Evolutionary conservation across 202 grass and related monocot species (phyloP).

Genomic region (Zizania palustris): DNA sequence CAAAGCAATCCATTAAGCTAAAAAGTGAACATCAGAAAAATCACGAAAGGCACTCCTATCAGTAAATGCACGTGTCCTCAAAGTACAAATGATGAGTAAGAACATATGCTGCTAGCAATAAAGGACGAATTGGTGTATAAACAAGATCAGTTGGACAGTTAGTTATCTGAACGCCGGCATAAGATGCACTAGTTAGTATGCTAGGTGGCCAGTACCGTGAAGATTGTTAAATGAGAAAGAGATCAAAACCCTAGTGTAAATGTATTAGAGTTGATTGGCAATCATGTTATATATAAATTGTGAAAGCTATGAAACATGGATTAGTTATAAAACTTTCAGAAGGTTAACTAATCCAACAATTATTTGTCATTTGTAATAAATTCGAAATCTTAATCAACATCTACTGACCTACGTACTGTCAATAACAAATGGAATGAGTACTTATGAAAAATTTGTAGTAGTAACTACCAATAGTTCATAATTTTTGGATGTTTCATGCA

Average conservation of each 20-base stretch:
- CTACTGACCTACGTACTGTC: neutral
- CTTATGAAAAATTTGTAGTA: neutral
- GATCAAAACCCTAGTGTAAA: conserved; percentile 13
- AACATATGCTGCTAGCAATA: conserved; percentile 45
- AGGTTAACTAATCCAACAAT: conserved; percentile 28
- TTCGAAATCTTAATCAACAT: neutral
- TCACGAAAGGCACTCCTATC: conserved; percentile 33
- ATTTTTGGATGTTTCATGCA: conserved; percentile 3
- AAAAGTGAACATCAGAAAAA: conserved; percentile 45
- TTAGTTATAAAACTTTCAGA: conserved; percentile 19
- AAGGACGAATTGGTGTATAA: conserved; percentile 42
- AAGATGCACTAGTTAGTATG: conserved; percentile 31
- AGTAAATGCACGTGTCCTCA: conserved; percentile 34
- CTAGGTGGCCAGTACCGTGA: conserved; percentile 18
- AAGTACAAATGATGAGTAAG: conserved; percentile 51
- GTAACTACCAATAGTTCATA: conserved; percentile 10
- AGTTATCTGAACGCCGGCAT: conserved; percentile 42
- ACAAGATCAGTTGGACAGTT: conserved; percentile 40
- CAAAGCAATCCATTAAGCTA: conserved; percentile 37
- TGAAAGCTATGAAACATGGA: conserved; percentile 24
- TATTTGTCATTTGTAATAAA: neutral
- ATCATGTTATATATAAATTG: conserved; percentile 30
- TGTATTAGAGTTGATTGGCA: conserved; percentile 16
- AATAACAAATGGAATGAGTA: conserved; percentile 6
- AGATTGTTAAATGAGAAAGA: conserved; percentile 39